phyloP scores from a whole-genome alignment of 805 yeast species.

The Zygotorulaspora danielsina region DNA sequence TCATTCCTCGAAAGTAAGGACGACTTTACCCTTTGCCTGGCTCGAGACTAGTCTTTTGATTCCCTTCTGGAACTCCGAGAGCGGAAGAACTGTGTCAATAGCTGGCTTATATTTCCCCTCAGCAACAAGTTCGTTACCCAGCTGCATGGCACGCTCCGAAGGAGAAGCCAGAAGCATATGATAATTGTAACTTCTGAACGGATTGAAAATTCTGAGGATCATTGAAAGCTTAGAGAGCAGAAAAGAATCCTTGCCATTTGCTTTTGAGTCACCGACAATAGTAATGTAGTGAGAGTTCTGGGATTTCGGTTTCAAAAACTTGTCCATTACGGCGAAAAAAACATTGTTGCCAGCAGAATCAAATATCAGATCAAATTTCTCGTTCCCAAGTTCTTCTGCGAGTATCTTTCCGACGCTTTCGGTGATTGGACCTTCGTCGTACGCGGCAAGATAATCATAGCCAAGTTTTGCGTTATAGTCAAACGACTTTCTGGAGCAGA shows the following conservation, averaged over 20 bases:
- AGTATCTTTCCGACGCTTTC: slow-evolving; percentile 36
- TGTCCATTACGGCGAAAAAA: slow-evolving; percentile 41
- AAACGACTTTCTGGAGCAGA: slow-evolving; percentile 49
- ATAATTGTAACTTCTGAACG: slow-evolving; percentile 34
- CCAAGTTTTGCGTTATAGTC: slow-evolving; percentile 47
- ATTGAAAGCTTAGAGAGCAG: slow-evolving; percentile 10
- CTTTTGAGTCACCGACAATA: slow-evolving; percentile 52
- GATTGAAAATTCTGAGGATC: slow-evolving; percentile 19
- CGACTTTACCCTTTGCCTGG: slow-evolving; percentile 59
- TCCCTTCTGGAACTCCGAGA: slow-evolving; percentile 50
- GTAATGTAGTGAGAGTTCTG: slow-evolving; percentile 50
- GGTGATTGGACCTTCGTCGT: slow-evolving; percentile 42
- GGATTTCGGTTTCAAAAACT: slow-evolving; percentile 43
- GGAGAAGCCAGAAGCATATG: slow-evolving; percentile 11
- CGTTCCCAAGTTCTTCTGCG: slow-evolving; percentile 30
- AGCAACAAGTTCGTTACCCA: slow-evolving; percentile 23
- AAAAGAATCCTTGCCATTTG: too few species aligned
- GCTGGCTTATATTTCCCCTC: slow-evolving; percentile 38
- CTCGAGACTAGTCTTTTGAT: slow-evolving; percentile 44
- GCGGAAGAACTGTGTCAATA: slow-evolving; percentile 51
- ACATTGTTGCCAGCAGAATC: slow-evolving; percentile 63
- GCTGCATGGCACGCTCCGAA: slow-evolving; percentile 16
- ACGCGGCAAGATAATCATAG: slow-evolving; percentile 56
- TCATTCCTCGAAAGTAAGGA: slow-evolving; percentile 28
- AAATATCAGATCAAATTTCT: slow-evolving; percentile 55